Evolutionary conservation across 2,329 filamentous ascomycete species (phyloP).

Genomic region (Pseudogymnoascus sp.): DNA sequence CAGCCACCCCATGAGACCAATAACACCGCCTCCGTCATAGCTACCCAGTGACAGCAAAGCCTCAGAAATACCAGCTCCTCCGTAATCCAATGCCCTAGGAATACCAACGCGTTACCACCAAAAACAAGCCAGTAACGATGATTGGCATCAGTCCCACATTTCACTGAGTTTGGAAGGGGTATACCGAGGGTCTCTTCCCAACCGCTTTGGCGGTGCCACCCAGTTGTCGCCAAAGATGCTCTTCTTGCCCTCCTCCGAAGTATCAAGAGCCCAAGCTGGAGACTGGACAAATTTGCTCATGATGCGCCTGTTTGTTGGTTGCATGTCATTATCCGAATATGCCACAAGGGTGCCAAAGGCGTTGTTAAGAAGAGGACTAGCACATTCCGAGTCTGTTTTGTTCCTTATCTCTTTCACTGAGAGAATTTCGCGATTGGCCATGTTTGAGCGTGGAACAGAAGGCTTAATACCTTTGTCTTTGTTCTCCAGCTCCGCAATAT

Average conservation of each 20-base stretch:
- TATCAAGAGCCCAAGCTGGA: slow-evolving; percentile 23
- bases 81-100: background rate
- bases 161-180: slow-evolving; percentile 19
- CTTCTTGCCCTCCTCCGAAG: slow-evolving; percentile 20
- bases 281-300: slow-evolving; percentile 21
- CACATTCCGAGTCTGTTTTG: slow-evolving; percentile 19
- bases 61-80: background rate
- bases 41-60: background rate
- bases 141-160: slow-evolving; percentile 13
- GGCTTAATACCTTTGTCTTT: background rate
- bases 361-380: slow-evolving; percentile 22
- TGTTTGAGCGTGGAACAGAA: background rate
- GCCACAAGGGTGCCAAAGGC: slow-evolving; percentile 23
- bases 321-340: slow-evolving; percentile 19
- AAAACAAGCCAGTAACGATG: background rate
- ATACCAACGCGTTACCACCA: background rate
- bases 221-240: slow-evolving; percentile 27
- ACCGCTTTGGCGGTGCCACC: slow-evolving; percentile 1
- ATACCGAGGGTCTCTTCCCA: slow-evolving; percentile 4
- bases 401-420: slow-evolving; percentile 21
- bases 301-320: slow-evolving; percentile 12
- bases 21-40: background rate
- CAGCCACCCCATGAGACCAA: background rate
- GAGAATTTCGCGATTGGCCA: slow-evolving; percentile 12
- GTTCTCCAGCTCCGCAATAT: slow-evolving; percentile 18